phyloP scores from a whole-genome alignment of 2,329 filamentous ascomycete species.

The Cytospora piceae region DNA sequence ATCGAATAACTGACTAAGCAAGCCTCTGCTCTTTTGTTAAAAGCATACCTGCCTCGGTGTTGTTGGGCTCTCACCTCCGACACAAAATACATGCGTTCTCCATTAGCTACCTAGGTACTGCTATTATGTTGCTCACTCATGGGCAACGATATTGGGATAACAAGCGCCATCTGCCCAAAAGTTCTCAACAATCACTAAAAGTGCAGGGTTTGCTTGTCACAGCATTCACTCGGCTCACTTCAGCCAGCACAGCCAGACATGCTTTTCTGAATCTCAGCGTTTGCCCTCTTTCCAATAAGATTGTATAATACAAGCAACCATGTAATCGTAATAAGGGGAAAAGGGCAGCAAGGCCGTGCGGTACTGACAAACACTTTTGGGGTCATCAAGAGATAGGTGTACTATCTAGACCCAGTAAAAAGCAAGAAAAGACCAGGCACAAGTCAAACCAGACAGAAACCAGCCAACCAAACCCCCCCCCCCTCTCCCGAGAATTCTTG shows the following conservation, averaged over 20 bases:
- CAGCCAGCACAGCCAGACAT: background rate
- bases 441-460: slow-evolving; percentile 3
- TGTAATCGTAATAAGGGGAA: slow-evolving; percentile 12
- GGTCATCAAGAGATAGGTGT: slow-evolving; percentile 9
- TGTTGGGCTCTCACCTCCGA: no score
- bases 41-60: no score
- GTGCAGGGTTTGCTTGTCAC: no score
- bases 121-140: no score
- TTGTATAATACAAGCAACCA: slow-evolving; percentile 10
- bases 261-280: background rate
- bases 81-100: no score
- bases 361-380: background rate
- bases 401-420: slow-evolving; percentile 11
- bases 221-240: background rate
- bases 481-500: no score
- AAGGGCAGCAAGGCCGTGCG: background rate
- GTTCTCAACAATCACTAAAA: no score
- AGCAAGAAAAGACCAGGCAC: background rate
- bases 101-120: no score
- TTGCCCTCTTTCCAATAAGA: background rate
- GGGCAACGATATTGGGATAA: no score
- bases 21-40: no score
- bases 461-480: background rate
- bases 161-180: no score
- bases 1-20: no score